Evolutionary conservation across 1,284 basidiomycete genomes (phyloP), one percentile per base, ranked within the genome.

Genomic region (Sporisorium exsertum): DNA sequence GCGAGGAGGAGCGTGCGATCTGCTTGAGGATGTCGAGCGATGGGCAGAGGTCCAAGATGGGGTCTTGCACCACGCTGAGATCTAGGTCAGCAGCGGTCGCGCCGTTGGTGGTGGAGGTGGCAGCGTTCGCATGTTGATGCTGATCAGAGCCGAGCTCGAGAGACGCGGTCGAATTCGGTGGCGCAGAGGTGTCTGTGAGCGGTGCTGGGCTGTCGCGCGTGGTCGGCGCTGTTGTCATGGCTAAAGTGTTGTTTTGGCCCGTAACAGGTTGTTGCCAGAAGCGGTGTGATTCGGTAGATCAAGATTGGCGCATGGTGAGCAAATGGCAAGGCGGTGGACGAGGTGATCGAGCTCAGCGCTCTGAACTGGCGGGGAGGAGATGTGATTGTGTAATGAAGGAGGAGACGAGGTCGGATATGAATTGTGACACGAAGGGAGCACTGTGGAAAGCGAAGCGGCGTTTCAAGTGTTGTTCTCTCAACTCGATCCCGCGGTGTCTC

Each of bases 31-130:
- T 56, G 37, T 71, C 66, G 55, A 78, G 63, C 2, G 78, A 78
- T 1, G 78, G 78, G 35, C 78, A 80, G 4, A 80, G 66, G 16
- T 80, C 77, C 22, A 72, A 51, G 40, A 80, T 77, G 16, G 74
- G 74, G 29, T 77, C 74, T 20, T 66, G 58, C 2, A 77, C 60
- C 16, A 77, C 37, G 33, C 69, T 66, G 22, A 67, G 61, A 20
- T 76, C 73, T n/a, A 76, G 54, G 16, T 68, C 62, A 35, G 55
- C 42, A 18, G 51, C 47, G 1, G 33, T 33, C n/a, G 55, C 10
- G 15, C 42, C 27, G 10, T 42, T 13, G 24, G 7, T 16, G 22
- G 6, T 47, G 13, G 50, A 16, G 9, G 49, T 6, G 12, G 51
- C 4, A 37, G 47, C 15, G 22, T 8, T 24, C 9, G 27, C 37